These are phyloP conservation scores for Hymenoscyphus fraxineus DNA, from an alignment of 2,329 filamentous ascomycete species.

Conservation along the genomic window DNA sequence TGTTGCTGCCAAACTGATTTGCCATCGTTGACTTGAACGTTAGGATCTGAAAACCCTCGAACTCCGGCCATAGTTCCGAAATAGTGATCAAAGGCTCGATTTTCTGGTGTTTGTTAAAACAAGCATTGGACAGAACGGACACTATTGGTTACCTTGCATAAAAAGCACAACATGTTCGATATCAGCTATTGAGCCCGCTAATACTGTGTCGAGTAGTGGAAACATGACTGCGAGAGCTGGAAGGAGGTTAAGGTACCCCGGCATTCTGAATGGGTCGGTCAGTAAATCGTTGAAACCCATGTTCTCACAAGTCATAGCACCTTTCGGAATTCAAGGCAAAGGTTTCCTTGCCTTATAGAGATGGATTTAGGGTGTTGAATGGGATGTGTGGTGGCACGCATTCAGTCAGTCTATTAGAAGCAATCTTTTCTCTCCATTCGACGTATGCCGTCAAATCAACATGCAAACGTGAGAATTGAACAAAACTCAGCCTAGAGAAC, in stretches of 20 bases:
- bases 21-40: conserved; percentile 45
- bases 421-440: not conserved
- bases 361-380: not conserved
- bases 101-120: conserved; percentile 16
- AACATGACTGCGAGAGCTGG: conserved; percentile 20
- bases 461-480: no score
- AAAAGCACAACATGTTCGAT: conserved; percentile 56
- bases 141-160: conserved; percentile 44
- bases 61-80: conserved; percentile 54
- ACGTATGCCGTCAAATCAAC: not conserved
- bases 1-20: conserved; percentile 24
- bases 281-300: not conserved
- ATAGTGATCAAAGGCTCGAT: conserved; percentile 36
- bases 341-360: not conserved
- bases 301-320: not conserved
- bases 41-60: conserved; percentile 53
- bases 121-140: no score
- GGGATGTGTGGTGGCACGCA: not conserved
- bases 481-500: no score
- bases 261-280: conserved; percentile 13
- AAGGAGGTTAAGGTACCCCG: conserved; percentile 13
- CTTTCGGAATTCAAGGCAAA: not conserved
- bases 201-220: conserved; percentile 17
- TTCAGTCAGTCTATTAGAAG: not conserved
- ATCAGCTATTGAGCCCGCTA: conserved; percentile 42